Percentiles rank a stretch among this genome's conserved stretches.
phyloP scores from a whole-genome alignment of 176 grass and related monocot species.

The Juncus effusus region DNA sequence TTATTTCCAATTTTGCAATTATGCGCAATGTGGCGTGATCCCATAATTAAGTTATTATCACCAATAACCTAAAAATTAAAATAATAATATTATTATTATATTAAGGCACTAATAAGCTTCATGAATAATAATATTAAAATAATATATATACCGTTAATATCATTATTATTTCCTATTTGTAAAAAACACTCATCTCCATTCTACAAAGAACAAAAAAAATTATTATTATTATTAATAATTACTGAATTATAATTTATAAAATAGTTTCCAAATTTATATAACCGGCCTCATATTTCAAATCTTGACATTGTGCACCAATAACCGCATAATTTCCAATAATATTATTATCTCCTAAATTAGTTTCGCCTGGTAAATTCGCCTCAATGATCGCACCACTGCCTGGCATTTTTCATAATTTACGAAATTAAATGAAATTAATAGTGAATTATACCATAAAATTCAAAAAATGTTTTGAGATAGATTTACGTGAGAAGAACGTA shows the following conservation, averaged over 20 bases:
- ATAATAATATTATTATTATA: neutral
- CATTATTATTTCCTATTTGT: conserved; percentile 66
- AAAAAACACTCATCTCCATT: conserved; percentile 71
- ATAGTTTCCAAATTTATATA: conserved; percentile 2
- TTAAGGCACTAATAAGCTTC: conserved; percentile 11
- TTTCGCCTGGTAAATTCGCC: conserved; percentile 63
- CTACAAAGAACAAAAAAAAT: conserved; percentile 26
- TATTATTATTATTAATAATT: neutral
- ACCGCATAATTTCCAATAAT: conserved; percentile 64
- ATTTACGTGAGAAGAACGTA: conserved; percentile 64
- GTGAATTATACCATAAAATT: too few species aligned
- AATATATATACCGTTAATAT: conserved; percentile 64
- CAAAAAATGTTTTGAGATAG: neutral
- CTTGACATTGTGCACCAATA: conserved; percentile 81
- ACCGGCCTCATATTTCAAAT: conserved; percentile 91
- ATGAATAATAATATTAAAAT: conserved; percentile 24
- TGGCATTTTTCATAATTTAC: conserved; percentile 8
- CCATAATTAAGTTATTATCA: conserved; percentile 88
- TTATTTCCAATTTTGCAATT: conserved; percentile 83
- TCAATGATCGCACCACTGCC: conserved; percentile 91
- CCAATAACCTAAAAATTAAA: conserved; percentile 58
- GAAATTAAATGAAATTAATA: too few species aligned
- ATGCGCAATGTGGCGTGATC: conserved; percentile 87
- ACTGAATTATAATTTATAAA: neutral
- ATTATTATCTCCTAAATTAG: conserved; percentile 68